These are phyloP conservation scores for Pseudofabraea citricarpa DNA, from an alignment of 2,329 filamentous ascomycete genomes.

Conservation along the genomic window DNA sequence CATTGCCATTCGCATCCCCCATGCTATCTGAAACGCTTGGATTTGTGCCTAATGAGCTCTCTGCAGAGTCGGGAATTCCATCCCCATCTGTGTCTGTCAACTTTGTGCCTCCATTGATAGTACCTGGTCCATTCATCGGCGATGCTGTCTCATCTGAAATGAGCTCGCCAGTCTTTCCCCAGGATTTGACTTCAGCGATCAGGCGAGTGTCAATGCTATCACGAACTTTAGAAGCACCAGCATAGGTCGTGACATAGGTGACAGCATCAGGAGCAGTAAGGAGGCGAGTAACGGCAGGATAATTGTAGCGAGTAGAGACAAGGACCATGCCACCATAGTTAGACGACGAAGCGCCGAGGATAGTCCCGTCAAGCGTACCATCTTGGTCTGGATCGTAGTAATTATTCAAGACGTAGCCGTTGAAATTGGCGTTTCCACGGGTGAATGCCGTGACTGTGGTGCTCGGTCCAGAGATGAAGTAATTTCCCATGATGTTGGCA, in stretches of 20 bases:
- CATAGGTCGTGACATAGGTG: neutral
- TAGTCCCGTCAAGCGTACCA: conserved; percentile 41
- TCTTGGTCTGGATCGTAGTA: conserved; percentile 46
- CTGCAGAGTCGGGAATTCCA: conserved; percentile 1
- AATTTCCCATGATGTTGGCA: conserved; percentile 51
- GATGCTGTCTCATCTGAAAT: conserved; percentile 1
- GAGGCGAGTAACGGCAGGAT: neutral
- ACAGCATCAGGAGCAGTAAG: neutral
- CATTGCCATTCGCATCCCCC: neutral
- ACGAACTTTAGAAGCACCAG: neutral
- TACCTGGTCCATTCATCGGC: conserved; percentile 1
- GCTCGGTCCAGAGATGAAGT: conserved; percentile 49
- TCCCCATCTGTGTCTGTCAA: conserved; percentile 1
- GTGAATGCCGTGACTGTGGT: conserved; percentile 46
- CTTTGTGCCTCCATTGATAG: neutral
- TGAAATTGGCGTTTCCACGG: conserved; percentile 49
- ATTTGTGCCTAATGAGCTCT: conserved; percentile 2
- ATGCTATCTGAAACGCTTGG: conserved; percentile 5
- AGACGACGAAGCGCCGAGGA: neutral
- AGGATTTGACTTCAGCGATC: neutral
- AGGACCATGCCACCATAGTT: conserved; percentile 1
- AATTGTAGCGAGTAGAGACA: neutral
- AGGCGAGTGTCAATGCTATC: neutral
- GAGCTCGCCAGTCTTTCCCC: neutral
- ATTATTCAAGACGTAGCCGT: conserved; percentile 47